These are phyloP conservation scores for Cyclotella atomus DNA, from an alignment of 108 stramenopile genomes.

Conservation along the genomic window DNA sequence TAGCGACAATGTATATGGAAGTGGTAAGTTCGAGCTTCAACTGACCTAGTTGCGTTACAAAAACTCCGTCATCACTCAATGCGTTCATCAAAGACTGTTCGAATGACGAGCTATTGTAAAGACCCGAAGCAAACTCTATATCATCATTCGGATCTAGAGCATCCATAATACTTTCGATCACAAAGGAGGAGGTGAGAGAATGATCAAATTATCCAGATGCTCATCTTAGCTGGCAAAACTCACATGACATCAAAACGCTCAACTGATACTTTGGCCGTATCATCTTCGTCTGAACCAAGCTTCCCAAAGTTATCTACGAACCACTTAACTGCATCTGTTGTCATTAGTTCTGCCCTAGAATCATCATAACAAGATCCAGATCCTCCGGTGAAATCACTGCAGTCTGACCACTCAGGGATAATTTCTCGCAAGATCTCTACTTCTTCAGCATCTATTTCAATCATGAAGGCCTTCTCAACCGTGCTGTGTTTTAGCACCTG, in stretches of 20 bases:
- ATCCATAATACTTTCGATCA: constrained; percentile 26
- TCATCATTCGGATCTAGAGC: constrained; percentile 41
- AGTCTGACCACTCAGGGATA: constrained; percentile 61
- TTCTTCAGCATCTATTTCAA: constrained; percentile 64
- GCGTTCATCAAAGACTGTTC: constrained; percentile 20
- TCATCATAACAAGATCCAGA: constrained; percentile 73
- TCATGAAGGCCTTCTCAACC: constrained; percentile 66
- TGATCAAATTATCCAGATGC: too few relatives aligned
- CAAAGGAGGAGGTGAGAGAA: too few relatives aligned
- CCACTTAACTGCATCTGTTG: constrained; percentile 66
- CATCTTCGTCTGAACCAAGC: not conserved
- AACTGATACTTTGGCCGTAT: not conserved
- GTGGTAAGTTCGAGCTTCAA: not conserved
- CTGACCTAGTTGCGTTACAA: constrained; percentile 16
- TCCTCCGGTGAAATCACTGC: constrained; percentile 48
- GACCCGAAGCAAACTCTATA: constrained; percentile 25
- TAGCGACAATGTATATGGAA: too few relatives aligned
- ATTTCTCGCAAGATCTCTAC: constrained; percentile 40
- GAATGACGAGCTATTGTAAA: constrained; percentile 29
- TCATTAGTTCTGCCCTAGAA: constrained; percentile 35
- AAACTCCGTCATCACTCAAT: constrained; percentile 35
- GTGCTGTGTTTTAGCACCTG: constrained; percentile 80
- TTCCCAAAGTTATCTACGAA: constrained; percentile 51
- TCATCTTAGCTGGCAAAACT: not conserved
- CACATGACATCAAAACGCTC: constrained; percentile 47